Base-by-base conservation (phyloP, 305 asterid species). In the Fraxinus platypoda region DNA sequence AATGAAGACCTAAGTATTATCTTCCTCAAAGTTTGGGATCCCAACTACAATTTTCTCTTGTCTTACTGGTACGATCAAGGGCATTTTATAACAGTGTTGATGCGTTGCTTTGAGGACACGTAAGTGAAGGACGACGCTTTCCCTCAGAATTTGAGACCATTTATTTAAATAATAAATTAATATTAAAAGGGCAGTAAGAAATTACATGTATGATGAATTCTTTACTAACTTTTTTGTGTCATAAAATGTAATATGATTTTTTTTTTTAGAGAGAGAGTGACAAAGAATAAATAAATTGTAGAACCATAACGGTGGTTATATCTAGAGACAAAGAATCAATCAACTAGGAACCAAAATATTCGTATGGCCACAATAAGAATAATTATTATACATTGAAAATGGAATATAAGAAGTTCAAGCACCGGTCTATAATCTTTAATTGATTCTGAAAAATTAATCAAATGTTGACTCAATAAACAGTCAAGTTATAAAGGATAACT, bases 51-150 rank as follows among this genome's bases (percentile, higher is more conserved):
- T 68, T 9, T 66, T 68, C 34, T 9, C 30, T 59, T 81, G 74
- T 34, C 49, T 74, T 81, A 2, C 8, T 2, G 4, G 21, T 33
- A 8, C 13, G 21, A 25, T 19, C 28, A 52, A 59, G 74, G 43
- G 78, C 70, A 57, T 46, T 59, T 46, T 38, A 81, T 66, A 68
- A 62, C 74, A 31, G 64, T n/a, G 57, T 43, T 31, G 80, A 49
- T 52, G 74, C 82, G 76, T 79, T 81, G 25, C 71, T 80, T 82
- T 11, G 82, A 73, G 80, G 82, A 85, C 84, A 86, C 90, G 90
- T 64, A 81, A 76, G 52, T 68, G 37, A 26, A 68, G 3, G 72
- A 68, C 35, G 37, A 68, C 37, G n/a, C 37, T 26, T 26, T 28
- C 4, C 17, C 31, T 4, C 70, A 59, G 13, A 2, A 6, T 7